A percentile compares a stretch with the other conserved stretches of the same genome.
Conservation (phyloP, 179 eudicot genomes). For the Corrigiola litoralis region DNA sequence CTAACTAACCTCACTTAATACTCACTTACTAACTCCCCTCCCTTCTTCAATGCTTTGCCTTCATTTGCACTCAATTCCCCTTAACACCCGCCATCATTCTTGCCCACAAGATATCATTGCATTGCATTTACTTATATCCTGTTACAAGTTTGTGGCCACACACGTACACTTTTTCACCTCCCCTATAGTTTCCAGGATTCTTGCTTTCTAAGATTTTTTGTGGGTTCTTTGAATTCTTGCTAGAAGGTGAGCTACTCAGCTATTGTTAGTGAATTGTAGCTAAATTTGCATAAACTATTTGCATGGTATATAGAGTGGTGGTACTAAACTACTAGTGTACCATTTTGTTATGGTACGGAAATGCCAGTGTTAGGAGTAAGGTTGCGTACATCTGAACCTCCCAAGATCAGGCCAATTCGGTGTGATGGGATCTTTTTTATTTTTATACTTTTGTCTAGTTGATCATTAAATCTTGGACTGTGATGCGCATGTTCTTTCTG, state of each 20-base stretch:
- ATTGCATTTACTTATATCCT: background rate
- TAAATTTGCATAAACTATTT: background rate
- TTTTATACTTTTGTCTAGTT: background rate
- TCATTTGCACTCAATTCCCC: conserved; percentile 29
- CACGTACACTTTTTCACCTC: background rate
- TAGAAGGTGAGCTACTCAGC: conserved; percentile 8
- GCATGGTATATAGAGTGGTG: too few relatives aligned
- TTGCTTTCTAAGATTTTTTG: background rate
- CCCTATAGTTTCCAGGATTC: background rate
- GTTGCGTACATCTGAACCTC: conserved; percentile 6
- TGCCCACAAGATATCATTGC: conserved; percentile 11
- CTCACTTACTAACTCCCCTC: background rate
- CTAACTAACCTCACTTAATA: conserved; percentile 20
- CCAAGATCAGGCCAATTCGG: background rate
- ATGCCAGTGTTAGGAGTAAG: background rate
- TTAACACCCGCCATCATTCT: conserved; percentile 20
- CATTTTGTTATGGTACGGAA: background rate
- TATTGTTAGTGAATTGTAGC: background rate
- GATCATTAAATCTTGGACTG: background rate
- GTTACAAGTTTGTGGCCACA: background rate
- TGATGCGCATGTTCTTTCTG: background rate
- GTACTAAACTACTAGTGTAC: too few relatives aligned
- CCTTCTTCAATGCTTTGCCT: conserved; percentile 28
- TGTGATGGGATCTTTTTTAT: background rate
- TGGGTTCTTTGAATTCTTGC: background rate